phyloP scores from a whole-genome alignment of 179 eudicot species.

The Drosera spatulata region DNA sequence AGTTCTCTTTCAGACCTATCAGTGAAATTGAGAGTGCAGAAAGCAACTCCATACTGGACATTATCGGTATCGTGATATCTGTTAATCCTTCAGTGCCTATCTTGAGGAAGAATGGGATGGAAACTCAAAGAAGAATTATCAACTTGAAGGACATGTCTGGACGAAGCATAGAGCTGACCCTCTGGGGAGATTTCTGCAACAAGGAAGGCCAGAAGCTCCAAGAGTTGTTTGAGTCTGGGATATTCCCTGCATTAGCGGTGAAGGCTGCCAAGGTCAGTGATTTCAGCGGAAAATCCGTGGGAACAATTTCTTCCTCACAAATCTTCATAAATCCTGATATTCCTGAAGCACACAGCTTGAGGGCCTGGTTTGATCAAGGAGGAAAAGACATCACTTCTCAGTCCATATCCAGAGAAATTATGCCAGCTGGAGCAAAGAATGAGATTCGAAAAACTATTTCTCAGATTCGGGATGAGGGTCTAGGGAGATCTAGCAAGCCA shows the following conservation, averaged over 20 bases:
- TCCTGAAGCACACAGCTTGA: slow-evolving; percentile 52
- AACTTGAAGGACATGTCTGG: slow-evolving; percentile 79
- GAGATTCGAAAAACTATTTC: slow-evolving; percentile 62
- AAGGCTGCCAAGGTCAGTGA: slow-evolving; percentile 92
- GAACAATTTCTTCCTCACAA: slow-evolving; percentile 85
- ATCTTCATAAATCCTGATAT: slow-evolving; percentile 78
- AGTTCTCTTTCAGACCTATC: slow-evolving; percentile 71
- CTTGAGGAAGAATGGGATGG: slow-evolving; percentile 94
- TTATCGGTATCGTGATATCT: slow-evolving; percentile 61
- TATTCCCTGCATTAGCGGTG: slow-evolving; percentile 72
- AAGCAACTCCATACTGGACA: slow-evolving; percentile 70
- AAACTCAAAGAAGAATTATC: slow-evolving; percentile 76
- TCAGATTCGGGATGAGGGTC: slow-evolving; percentile 84
- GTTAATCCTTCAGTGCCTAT: slow-evolving; percentile 89
- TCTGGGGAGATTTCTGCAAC: slow-evolving; percentile 97
- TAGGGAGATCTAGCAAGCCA: slow-evolving; percentile 84
- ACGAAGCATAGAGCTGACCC: slow-evolving; percentile 69
- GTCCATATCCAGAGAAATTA: slow-evolving; percentile 66
- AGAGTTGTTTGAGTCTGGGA: slow-evolving; percentile 59
- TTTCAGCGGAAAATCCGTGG: slow-evolving; percentile 83
- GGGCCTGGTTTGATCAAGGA: slow-evolving; percentile 62
- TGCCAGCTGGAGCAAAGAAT: slow-evolving; percentile 53
- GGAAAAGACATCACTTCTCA: slow-evolving; percentile 58
- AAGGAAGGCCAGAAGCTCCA: slow-evolving; percentile 84
- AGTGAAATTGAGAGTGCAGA: slow-evolving; percentile 71